Conservation (phyloP, 164 flowering plant species). For the Liquidambar formosana region DNA sequence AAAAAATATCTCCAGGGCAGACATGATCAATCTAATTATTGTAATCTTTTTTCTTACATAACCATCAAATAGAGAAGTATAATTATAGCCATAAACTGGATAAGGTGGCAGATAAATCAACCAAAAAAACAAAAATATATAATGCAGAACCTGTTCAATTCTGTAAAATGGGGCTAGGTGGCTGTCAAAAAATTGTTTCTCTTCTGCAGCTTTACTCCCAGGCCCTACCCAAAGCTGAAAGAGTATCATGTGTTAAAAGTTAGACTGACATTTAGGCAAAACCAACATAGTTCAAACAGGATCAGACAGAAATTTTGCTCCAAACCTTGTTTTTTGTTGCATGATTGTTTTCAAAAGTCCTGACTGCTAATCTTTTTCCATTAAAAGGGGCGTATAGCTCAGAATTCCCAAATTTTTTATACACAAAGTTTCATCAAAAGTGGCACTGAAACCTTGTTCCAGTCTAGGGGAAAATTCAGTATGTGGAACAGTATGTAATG, state of each 20-base stretch:
- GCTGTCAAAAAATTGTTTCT: conserved; percentile 86
- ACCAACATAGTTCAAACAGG: not conserved
- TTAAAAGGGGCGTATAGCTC: too few species aligned
- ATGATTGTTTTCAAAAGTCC: too few species aligned
- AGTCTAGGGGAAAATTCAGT: too few species aligned
- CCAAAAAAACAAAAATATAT: not conserved
- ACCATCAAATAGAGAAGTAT: not conserved
- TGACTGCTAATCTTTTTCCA: too few species aligned
- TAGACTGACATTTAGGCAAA: not conserved
- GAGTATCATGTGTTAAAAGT: conserved; percentile 2
- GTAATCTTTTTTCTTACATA: not conserved
- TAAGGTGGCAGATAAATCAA: not conserved
- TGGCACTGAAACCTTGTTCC: too few species aligned
- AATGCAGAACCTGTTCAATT: conserved; percentile 83
- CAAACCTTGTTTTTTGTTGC: too few species aligned
- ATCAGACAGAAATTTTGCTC: too few species aligned
- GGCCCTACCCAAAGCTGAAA: conserved; percentile 99
- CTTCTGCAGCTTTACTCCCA: conserved; percentile 93
- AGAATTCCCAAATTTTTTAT: too few species aligned
- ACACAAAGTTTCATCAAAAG: too few species aligned
- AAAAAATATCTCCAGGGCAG: not conserved
- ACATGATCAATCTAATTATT: not conserved
- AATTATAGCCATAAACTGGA: not conserved
- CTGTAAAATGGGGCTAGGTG: conserved; percentile 97
- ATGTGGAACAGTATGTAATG: too few species aligned